Conservation (phyloP, 2,329 filamentous ascomycete species). For the Boeremia exigua region DNA sequence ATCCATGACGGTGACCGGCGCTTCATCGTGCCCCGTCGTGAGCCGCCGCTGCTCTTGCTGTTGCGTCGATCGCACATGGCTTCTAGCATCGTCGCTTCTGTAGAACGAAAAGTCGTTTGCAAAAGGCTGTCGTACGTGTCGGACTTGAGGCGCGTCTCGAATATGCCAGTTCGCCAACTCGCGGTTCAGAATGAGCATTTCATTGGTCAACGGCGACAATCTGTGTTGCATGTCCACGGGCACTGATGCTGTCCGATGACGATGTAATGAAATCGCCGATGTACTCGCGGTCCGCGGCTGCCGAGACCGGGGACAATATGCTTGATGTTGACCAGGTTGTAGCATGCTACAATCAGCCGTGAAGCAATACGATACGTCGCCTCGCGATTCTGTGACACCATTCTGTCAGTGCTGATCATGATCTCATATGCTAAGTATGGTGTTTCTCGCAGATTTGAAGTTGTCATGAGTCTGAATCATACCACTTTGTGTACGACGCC, state of each 20-base stretch:
- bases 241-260: neutral
- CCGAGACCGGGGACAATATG: neutral
- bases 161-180: neutral
- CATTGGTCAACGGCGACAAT: neutral
- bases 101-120: too few species aligned
- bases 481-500: neutral
- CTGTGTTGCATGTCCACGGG: neutral
- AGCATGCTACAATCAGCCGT: slow-evolving; percentile 2
- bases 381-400: neutral
- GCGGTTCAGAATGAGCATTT: neutral
- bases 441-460: neutral
- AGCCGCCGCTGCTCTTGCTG: neutral
- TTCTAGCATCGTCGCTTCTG: neutral
- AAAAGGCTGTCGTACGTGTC: too few species aligned
- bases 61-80: neutral
- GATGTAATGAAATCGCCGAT: neutral
- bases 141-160: neutral
- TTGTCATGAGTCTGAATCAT: neutral
- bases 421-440: neutral
- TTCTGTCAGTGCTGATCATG: neutral
- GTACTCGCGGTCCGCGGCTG: neutral
- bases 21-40: neutral
- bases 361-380: neutral
- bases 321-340: neutral
- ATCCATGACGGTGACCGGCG: neutral